Evolutionary conservation across 2,329 filamentous ascomycete genomes (phyloP).

Genomic region (Arthrobotrys entomopaga): DNA sequence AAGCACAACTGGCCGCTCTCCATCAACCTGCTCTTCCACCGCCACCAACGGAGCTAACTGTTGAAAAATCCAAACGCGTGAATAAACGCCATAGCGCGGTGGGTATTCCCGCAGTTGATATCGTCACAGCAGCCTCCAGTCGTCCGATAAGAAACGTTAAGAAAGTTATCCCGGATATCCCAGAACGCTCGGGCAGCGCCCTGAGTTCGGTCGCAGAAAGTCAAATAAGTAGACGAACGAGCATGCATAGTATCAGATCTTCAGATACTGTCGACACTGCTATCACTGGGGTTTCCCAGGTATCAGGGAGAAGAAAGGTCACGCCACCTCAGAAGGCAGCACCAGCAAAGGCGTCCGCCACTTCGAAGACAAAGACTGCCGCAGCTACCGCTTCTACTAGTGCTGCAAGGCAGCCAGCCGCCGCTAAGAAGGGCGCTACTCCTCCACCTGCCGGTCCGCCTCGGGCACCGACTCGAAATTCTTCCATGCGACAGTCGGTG

Average conservation of each 20-base stretch:
- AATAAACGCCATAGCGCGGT: slow-evolving; percentile 72
- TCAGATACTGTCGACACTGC: slow-evolving; percentile 46
- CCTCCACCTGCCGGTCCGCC: background rate
- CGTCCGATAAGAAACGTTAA: slow-evolving; percentile 34
- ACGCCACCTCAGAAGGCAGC: slow-evolving; percentile 32
- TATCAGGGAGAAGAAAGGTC: slow-evolving; percentile 32
- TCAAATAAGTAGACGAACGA: slow-evolving; percentile 41
- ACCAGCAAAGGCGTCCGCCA: slow-evolving; percentile 4
- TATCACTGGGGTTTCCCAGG: slow-evolving; percentile 42
- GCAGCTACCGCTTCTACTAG: background rate
- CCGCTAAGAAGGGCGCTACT: slow-evolving; percentile 8
- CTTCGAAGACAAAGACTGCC: slow-evolving; percentile 9
- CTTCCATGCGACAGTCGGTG: slow-evolving; percentile 14
- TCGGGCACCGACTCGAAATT: slow-evolving; percentile 60
- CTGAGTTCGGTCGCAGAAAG: slow-evolving; percentile 49
- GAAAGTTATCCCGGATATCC: slow-evolving; percentile 48
- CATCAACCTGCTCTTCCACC: slow-evolving; percentile 56
- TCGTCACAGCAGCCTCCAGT: slow-evolving; percentile 49
- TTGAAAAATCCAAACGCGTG: slow-evolving; percentile 75
- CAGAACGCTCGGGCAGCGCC: slow-evolving; percentile 39
- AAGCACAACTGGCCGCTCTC: slow-evolving; percentile 63
- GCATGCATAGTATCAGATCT: slow-evolving; percentile 50
- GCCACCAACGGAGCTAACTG: slow-evolving; percentile 68
- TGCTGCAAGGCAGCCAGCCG: background rate
- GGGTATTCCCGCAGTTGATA: slow-evolving; percentile 61